Conservation (phyloP, 2,329 filamentous ascomycete species). For the Aspergillus oerlinghausenensis region DNA sequence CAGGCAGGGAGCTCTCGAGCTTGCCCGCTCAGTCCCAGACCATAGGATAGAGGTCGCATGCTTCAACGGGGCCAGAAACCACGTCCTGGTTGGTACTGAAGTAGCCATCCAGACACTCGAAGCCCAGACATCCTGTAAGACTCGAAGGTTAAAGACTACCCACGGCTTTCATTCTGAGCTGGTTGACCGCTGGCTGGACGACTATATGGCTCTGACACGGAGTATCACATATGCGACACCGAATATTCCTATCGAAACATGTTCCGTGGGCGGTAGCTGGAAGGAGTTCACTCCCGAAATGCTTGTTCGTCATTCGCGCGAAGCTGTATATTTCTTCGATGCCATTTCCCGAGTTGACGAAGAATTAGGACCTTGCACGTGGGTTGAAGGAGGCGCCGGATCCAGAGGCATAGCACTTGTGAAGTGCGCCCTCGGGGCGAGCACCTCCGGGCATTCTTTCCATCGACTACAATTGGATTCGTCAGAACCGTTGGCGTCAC, state of each 20-base stretch:
- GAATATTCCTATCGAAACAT: constrained; percentile 23
- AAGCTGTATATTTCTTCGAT: constrained; percentile 46
- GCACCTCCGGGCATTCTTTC: not conserved
- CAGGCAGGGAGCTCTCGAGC: not conserved
- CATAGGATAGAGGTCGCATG: constrained; percentile 40
- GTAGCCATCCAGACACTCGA: constrained; percentile 27
- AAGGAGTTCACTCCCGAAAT: constrained; percentile 22
- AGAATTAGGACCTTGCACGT: constrained; percentile 25
- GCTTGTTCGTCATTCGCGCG: constrained; percentile 37
- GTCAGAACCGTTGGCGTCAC: constrained; percentile 3
- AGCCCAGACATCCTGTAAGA: constrained; percentile 12
- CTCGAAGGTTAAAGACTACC: constrained; percentile 41
- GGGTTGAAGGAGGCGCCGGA: constrained; percentile 42
- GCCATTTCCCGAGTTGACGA: constrained; percentile 39
- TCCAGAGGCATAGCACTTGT: constrained; percentile 16
- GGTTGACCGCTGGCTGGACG: constrained; percentile 30
- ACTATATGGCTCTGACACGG: constrained; percentile 22
- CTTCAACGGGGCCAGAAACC: constrained; percentile 42
- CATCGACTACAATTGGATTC: not conserved
- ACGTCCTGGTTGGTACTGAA: constrained; percentile 39
- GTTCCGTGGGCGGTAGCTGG: constrained; percentile 5
- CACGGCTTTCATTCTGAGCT: constrained; percentile 47
- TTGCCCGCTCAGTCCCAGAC: not conserved
- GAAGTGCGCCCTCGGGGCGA: not conserved
- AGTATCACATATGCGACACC: constrained; percentile 29